Conservation (phyloP, 352 stramenopile genomes). For the Phytopythium vexans region DNA sequence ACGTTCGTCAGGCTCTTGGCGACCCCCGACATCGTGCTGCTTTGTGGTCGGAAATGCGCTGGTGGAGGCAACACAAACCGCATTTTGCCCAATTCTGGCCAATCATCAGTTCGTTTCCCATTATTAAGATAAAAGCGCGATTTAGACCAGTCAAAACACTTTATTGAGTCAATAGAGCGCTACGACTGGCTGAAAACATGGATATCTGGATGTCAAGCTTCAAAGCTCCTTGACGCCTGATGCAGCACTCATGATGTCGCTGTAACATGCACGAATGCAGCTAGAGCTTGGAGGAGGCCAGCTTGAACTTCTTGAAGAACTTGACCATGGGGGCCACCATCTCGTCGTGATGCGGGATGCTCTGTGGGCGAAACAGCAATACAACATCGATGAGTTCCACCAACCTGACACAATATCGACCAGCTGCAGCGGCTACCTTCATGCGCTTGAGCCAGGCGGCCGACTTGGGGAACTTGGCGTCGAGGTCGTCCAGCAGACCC, state of each 20-base stretch:
- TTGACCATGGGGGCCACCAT: constrained; percentile 61
- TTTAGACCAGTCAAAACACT: neutral
- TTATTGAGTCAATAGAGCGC: neutral
- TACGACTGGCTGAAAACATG: neutral
- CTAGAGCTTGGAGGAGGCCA: constrained; percentile 42
- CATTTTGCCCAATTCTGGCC: neutral
- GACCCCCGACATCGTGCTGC: constrained; percentile 22
- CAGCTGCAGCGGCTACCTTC: constrained; percentile 35
- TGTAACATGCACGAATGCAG: neutral
- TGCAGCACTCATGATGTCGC: neutral
- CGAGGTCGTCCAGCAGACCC: constrained; percentile 39
- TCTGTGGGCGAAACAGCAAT: constrained; percentile 16
- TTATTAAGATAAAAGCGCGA: neutral
- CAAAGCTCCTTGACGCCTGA: too few species aligned
- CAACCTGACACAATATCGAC: neutral
- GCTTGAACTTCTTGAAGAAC: constrained; percentile 71
- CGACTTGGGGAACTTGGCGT: constrained; percentile 48
- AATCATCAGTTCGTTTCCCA: neutral
- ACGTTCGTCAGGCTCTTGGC: constrained; percentile 56
- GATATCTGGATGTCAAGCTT: too few species aligned
- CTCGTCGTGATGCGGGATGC: constrained; percentile 59
- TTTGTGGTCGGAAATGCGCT: neutral
- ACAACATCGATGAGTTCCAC: neutral
- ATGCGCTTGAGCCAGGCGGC: constrained; percentile 68
- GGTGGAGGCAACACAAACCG: neutral